Base-by-base conservation (phyloP, 768 basidiomycete genomes). In the Phanerochaete sordida region DNA sequence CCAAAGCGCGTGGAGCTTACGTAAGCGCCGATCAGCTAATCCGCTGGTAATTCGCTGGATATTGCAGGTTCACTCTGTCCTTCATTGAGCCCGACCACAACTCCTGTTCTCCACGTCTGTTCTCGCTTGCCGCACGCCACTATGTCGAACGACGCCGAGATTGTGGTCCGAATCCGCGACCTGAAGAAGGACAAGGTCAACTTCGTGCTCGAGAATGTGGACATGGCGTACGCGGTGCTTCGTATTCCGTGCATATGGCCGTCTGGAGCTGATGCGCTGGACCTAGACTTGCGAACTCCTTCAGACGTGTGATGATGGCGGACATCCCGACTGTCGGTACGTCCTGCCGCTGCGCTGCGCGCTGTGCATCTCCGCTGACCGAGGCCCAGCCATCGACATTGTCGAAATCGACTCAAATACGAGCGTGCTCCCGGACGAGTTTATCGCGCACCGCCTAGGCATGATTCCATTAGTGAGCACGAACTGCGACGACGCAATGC, bases 271-370 rank as follows among this genome's bases (percentile, higher is more conserved):
- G 53, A 23, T 37, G 24, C 50, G 8, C 24, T 46, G 3, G 27
- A 27, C 12, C 16, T 64, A 95, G 94, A 48, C 90, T 96, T 66
- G 96, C 96, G 56, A 99, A 99, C 75, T 95, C 95, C 6, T 70
- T 99, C 43, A 84, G 97, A 67, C 82, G 97, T 66, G 90, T 93
- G 39, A 88, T 98, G 79, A 95, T 98, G 76, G 96, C 97, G 28
- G 95, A 98, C 73, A 87, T 99, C 63, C 92, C 95, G 19, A 98
- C 97, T 59, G 84, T 99, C 63, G 94, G 95, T 94, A 70, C 79
- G 35, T 26, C 6, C 8, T 23, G 9, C n/a, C 12, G 5, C 33
- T 26, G 16, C 5, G n/a, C 7, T 12, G 6, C 19, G 8, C 23
- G 49, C 31, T 5, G 21, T 37, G 21, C 52, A 9, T 54, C 16